phyloP scores from a whole-genome alignment of 345 rosid species.

The Gossypioides kirkii region DNA sequence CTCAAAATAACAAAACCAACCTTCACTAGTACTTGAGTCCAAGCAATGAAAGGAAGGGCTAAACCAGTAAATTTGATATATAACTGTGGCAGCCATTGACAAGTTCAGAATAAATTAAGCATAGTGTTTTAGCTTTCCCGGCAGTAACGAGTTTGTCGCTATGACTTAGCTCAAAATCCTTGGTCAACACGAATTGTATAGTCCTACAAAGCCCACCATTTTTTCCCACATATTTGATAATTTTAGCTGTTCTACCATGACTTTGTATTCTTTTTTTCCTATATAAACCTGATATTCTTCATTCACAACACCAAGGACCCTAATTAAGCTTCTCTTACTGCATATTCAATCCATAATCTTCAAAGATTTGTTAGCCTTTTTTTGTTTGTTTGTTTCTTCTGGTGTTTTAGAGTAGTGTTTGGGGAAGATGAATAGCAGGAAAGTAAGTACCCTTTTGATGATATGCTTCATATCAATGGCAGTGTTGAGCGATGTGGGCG shows the following conservation, averaged over 20 bases:
- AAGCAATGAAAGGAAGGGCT: not conserved
- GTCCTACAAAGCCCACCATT: not conserved
- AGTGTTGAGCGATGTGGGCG: constrained; percentile 22
- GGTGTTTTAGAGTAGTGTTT: not conserved
- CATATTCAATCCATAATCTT: not conserved
- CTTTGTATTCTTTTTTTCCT: not conserved
- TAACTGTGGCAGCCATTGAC: not conserved
- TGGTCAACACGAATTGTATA: not conserved
- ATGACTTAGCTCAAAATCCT: not conserved
- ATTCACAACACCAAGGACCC: not conserved
- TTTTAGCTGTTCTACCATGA: not conserved
- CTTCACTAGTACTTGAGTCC: not conserved
- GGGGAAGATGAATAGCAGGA: constrained; percentile 20
- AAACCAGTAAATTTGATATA: not conserved
- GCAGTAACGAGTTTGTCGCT: not conserved
- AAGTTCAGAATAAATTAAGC: not conserved
- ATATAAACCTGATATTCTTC: not conserved
- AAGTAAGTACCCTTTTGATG: constrained; percentile 15
- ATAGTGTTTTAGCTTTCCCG: not conserved
- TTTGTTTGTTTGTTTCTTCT: not conserved
- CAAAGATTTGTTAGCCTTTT: not conserved
- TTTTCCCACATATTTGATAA: not conserved
- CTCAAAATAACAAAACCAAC: not conserved
- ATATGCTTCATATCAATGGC: constrained; percentile 23
- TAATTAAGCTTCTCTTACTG: not conserved